Evolutionary conservation across 2,329 filamentous ascomycete genomes (phyloP).

Genomic region (Coniella lustricola): DNA sequence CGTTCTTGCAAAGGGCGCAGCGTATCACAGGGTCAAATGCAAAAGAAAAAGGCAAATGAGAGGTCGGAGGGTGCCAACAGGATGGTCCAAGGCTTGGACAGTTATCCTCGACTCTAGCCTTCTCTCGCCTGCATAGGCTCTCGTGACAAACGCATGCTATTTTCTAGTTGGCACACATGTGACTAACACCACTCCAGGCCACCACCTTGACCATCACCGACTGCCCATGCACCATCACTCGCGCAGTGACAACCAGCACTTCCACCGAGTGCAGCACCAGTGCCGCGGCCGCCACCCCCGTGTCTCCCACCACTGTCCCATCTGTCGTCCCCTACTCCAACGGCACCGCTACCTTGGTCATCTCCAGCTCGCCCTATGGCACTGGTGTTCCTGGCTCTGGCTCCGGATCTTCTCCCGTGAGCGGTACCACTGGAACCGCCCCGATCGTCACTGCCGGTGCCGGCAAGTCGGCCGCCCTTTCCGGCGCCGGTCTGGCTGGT

Average conservation of each 20-base stretch:
- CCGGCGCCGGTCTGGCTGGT: constrained; percentile 53
- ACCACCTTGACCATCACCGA: constrained; percentile 65
- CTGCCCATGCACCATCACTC: constrained; percentile 64
- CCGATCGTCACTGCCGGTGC: constrained; percentile 50
- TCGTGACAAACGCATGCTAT: too few species aligned
- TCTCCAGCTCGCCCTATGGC: constrained; percentile 24
- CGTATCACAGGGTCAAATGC: not conserved
- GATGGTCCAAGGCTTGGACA: not conserved
- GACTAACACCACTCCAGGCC: constrained; percentile 33
- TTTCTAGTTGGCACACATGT: not conserved
- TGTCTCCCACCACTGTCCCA: constrained; percentile 29
- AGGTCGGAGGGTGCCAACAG: too few species aligned
- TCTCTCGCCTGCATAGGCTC: not conserved
- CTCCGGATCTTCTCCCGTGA: constrained; percentile 4
- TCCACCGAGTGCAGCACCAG: constrained; percentile 60
- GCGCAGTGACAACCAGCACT: constrained; percentile 47
- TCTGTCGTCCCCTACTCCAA: constrained; percentile 27
- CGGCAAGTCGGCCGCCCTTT: constrained; percentile 48
- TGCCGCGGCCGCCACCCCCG: constrained; percentile 44
- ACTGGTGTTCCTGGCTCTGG: constrained; percentile 23
- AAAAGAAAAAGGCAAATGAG: constrained; percentile 4
- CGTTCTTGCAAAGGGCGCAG: constrained; percentile 17
- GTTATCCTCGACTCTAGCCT: not conserved
- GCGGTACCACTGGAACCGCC: constrained; percentile 28
- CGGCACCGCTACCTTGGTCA: constrained; percentile 30